Evolutionary conservation across 139 green algal genomes (phyloP).

Genomic region (Dunaliella primolecta): DNA sequence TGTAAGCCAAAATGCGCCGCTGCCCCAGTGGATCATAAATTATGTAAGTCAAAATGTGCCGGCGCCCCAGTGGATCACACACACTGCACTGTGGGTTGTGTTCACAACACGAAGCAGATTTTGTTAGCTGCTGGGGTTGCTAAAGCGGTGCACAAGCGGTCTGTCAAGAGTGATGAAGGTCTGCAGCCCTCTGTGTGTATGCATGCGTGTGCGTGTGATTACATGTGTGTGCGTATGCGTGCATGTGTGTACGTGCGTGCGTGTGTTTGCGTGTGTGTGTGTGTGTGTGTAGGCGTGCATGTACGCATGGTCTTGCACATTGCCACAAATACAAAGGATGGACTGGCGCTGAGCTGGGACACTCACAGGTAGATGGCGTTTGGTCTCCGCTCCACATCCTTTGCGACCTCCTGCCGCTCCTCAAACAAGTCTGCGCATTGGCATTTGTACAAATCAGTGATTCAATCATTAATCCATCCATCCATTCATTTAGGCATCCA

Average conservation of each 20-base stretch:
- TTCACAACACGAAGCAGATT: too few relatives aligned
- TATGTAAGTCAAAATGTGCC: too few relatives aligned
- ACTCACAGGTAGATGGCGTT: slow-evolving; percentile 57
- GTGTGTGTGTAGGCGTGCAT: background rate
- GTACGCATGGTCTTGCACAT: background rate
- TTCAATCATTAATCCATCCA: background rate
- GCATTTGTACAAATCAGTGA: background rate
- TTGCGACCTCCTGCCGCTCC: slow-evolving; percentile 41
- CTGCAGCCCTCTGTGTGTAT: background rate
- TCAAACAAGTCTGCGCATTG: slow-evolving; percentile 50
- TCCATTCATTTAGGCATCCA: background rate
- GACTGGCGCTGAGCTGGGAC: too few relatives aligned
- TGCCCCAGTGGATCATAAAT: too few relatives aligned
- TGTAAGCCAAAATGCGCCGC: too few relatives aligned
- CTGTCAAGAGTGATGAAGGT: too few relatives aligned
- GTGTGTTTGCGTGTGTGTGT: background rate
- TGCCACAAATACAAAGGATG: too few relatives aligned
- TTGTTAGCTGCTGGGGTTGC: too few relatives aligned
- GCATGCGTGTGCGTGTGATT: background rate
- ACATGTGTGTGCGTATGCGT: background rate
- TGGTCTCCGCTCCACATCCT: slow-evolving; percentile 24
- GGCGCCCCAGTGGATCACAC: too few relatives aligned
- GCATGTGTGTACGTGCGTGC: background rate
- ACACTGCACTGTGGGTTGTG: too few relatives aligned
- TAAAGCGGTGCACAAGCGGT: too few relatives aligned